Evolutionary conservation across 2,329 filamentous ascomycete species (phyloP).

Genomic region (Cytospora mali): DNA sequence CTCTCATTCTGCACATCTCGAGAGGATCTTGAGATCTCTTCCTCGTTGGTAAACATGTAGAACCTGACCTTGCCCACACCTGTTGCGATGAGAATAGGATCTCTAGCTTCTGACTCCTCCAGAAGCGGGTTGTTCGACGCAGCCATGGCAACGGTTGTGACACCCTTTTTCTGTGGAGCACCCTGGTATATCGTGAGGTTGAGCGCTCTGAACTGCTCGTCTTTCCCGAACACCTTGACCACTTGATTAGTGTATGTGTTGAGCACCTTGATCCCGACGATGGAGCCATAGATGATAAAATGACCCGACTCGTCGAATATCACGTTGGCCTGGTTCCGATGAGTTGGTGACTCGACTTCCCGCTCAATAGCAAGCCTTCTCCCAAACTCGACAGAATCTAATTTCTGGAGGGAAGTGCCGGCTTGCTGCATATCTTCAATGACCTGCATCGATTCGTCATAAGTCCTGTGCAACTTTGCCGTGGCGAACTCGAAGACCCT

Average conservation of each 20-base stretch:
- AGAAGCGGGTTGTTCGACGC: constrained; percentile 91
- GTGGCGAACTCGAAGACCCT: constrained; percentile 90
- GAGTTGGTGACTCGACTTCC: constrained; percentile 73
- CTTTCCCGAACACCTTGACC: constrained; percentile 85
- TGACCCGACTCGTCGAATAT: constrained; percentile 95
- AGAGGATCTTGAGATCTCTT: constrained; percentile 77
- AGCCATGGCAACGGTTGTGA: constrained; percentile 96
- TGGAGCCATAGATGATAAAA: constrained; percentile 92
- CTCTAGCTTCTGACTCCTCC: constrained; percentile 85
- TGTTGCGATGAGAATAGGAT: constrained; percentile 85
- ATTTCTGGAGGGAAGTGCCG: constrained; percentile 76
- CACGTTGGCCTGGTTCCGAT: constrained; percentile 76
- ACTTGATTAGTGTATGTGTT: constrained; percentile 95
- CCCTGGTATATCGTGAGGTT: constrained; percentile 91
- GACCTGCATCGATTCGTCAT: constrained; percentile 90
- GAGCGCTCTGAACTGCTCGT: constrained; percentile 83
- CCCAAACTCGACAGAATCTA: constrained; percentile 92
- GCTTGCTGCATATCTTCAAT: constrained; percentile 95
- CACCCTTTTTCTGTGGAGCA: constrained; percentile 87
- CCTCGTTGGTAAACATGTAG: constrained; percentile 96
- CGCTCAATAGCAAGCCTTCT: constrained; percentile 83
- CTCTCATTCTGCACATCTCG: constrained; percentile 96
- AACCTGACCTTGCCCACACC: constrained; percentile 88
- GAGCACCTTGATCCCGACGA: constrained; percentile 90
- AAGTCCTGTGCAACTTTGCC: constrained; percentile 86